Conservation (phyloP, 2,329 filamentous ascomycete species). For the Ceratocystis cacaofunesta region DNA sequence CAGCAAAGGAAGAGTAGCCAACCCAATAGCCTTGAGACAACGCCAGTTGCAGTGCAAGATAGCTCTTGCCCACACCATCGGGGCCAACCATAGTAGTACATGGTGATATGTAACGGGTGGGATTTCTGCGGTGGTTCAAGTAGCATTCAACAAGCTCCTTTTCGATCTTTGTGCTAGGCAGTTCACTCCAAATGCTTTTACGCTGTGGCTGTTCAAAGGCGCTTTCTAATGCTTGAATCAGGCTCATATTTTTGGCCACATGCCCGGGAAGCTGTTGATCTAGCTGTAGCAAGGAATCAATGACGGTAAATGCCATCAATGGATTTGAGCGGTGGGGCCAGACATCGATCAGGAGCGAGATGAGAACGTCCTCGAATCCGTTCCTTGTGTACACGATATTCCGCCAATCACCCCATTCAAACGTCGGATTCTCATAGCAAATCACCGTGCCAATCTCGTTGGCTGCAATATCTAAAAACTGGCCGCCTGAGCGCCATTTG, state of each 20-base stretch:
- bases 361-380: constrained; percentile 14
- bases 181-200: constrained; percentile 12
- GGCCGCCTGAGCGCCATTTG: constrained; percentile 12
- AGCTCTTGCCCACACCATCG: constrained; percentile 15
- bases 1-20: constrained; percentile 10
- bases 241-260: neutral
- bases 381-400: constrained; percentile 12
- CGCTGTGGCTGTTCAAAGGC: constrained; percentile 14
- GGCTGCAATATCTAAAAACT: constrained; percentile 15
- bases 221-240: constrained; percentile 1
- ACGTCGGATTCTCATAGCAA: constrained; percentile 12
- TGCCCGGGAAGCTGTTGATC: constrained; percentile 1
- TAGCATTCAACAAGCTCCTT: constrained; percentile 2
- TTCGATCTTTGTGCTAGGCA: constrained; percentile 11
- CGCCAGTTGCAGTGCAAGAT: constrained; percentile 8
- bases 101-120: constrained; percentile 13
- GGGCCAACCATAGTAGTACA: constrained; percentile 12
- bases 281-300: constrained; percentile 10
- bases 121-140: constrained; percentile 12
- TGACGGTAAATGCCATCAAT: constrained; percentile 4
- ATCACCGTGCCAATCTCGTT: constrained; percentile 16
- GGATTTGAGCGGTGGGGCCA: constrained; percentile 11
- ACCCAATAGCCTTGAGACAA: constrained; percentile 13
- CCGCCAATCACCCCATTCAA: constrained; percentile 15
- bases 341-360: constrained; percentile 9